Percentiles rank a stretch among this genome's conserved stretches.
Evolutionary conservation across 2,329 filamentous ascomycete genomes (phyloP).

Genomic region (Thelonectria rubi): DNA sequence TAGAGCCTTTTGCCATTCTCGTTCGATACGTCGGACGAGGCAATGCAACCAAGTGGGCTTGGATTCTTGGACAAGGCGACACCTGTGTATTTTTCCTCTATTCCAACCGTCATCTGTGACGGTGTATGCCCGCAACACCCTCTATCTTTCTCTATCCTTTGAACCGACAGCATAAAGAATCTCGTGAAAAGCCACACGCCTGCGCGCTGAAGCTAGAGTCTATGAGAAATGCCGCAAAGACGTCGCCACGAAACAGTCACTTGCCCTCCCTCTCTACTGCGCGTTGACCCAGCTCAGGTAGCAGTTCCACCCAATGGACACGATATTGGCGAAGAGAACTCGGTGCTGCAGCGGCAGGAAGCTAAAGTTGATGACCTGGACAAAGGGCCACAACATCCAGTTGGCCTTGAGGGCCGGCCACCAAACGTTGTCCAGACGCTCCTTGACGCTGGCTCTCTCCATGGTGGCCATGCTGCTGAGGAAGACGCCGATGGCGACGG

Average conservation of each 20-base stretch:
- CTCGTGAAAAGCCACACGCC: slow-evolving; percentile 17
- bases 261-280: slow-evolving; percentile 39
- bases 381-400: slow-evolving; percentile 86
- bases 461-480: slow-evolving; percentile 84
- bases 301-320: slow-evolving; percentile 74
- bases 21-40: slow-evolving; percentile 28
- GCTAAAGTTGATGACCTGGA: slow-evolving; percentile 89
- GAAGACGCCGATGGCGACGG: slow-evolving; percentile 84
- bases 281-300: slow-evolving; percentile 71
- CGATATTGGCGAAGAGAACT: slow-evolving; percentile 85
- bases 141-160: slow-evolving; percentile 24
- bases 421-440: slow-evolving; percentile 80
- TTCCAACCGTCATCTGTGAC: slow-evolving; percentile 20
- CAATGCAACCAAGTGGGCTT: slow-evolving; percentile 19
- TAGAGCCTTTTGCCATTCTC: slow-evolving; percentile 26
- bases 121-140: slow-evolving; percentile 11
- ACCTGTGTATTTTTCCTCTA: slow-evolving; percentile 30
- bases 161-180: slow-evolving; percentile 15
- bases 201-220: slow-evolving; percentile 26
- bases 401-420: slow-evolving; percentile 79
- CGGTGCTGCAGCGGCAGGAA: slow-evolving; percentile 85
- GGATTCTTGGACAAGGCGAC: slow-evolving; percentile 23
- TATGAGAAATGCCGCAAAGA: slow-evolving; percentile 29
- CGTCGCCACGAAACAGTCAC: neutral
- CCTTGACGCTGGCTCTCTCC: slow-evolving; percentile 68